Conservation (phyloP, 1,284 basidiomycete species). For the Heterobasidion annosum region DNA sequence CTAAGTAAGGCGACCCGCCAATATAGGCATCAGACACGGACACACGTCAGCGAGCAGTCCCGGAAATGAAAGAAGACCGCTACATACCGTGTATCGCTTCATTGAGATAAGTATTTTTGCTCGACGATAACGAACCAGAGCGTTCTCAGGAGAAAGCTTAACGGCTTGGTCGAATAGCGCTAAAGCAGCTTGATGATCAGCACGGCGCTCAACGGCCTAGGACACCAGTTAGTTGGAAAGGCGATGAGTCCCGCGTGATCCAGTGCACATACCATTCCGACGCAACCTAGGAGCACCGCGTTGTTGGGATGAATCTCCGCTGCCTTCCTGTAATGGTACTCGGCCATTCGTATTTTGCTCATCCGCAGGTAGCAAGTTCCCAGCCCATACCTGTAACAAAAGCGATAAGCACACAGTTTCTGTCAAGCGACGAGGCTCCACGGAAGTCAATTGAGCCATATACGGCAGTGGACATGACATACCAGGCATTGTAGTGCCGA, state of each 20-base stretch:
- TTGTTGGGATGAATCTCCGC: conserved; percentile 86
- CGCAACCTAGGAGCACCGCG: conserved; percentile 82
- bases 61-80: conserved; percentile 15
- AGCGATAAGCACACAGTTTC: conserved; percentile 13
- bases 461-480: conserved; percentile 18
- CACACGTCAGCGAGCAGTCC: conserved; percentile 3
- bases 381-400: conserved; percentile 79
- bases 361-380: conserved; percentile 89
- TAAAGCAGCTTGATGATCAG: conserved; percentile 67
- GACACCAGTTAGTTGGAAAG: conserved; percentile 4
- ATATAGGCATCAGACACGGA: not conserved
- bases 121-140: conserved; percentile 84
- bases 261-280: conserved; percentile 62
- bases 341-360: conserved; percentile 84
- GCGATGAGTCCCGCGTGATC: not conserved
- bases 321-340: conserved; percentile 91
- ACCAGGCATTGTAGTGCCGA: conserved; percentile 96
- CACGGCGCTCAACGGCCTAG: conserved; percentile 77
- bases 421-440: not conserved
- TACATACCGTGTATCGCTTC: conserved; percentile 72
- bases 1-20: conserved; percentile 28
- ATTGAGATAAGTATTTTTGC: conserved; percentile 82
- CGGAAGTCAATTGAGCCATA: conserved; percentile 5
- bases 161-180: conserved; percentile 74
- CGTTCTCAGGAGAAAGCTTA: conserved; percentile 69